phyloP scores from a whole-genome alignment of 805 yeast species.

The Cyberlindnera veronae region DNA sequence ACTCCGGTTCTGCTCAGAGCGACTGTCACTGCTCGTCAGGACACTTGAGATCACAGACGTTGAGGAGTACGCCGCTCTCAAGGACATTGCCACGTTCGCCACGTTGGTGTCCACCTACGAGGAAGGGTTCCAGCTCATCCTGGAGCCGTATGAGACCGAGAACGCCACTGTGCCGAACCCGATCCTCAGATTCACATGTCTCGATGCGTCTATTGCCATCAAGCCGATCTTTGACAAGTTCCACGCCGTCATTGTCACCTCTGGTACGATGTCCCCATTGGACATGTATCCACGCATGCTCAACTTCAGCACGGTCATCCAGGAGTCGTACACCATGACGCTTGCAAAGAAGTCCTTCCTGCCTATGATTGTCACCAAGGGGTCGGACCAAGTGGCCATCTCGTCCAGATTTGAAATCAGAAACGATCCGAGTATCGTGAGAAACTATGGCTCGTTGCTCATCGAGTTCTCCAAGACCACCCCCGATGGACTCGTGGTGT shows the following conservation, averaged over 20 bases:
- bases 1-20: conserved; percentile 83
- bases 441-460: conserved; percentile 91
- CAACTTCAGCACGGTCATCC: conserved; percentile 88
- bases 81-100: conserved; percentile 96
- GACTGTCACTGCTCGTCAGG: conserved; percentile 82
- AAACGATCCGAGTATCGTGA: conserved; percentile 95
- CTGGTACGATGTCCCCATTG: conserved; percentile 96
- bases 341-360: conserved; percentile 86
- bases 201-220: conserved; percentile 97
- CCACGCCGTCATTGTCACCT: conserved; percentile 88
- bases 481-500: conserved; percentile 97
- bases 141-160: conserved; percentile 94
- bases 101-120: conserved; percentile 95
- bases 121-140: conserved; percentile 81
- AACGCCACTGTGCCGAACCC: conserved; percentile 97
- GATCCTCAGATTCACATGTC: conserved; percentile 84
- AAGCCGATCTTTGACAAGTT: conserved; percentile 95
- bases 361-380: conserved; percentile 95
- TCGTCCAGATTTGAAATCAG: conserved; percentile 95
- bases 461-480: conserved; percentile 93
- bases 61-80: conserved; percentile 89
- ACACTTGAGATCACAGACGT: conserved; percentile 85
- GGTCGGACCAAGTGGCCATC: conserved; percentile 96
- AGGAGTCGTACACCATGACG: conserved; percentile 95
- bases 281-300: conserved; percentile 99